Evolutionary conservation across 2,329 filamentous ascomycete species (phyloP), one percentile per base, ranked within the genome.

Genomic region (Aspergillus proliferans): DNA sequence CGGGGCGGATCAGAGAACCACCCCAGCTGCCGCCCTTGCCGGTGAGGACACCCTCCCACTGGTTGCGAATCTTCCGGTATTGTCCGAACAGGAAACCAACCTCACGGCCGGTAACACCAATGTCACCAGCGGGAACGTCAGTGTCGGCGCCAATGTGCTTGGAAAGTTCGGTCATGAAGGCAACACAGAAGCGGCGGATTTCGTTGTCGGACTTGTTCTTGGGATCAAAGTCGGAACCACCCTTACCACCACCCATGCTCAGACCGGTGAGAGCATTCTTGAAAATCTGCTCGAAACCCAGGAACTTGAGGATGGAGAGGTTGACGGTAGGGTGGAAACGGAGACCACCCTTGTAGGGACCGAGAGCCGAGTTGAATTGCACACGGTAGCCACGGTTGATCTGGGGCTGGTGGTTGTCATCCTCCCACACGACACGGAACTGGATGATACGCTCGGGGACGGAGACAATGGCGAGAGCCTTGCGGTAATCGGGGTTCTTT

Each of bases 211-310:
- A 87, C 83, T 96, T 97, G 78, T 90, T 91, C 83, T 97, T 98
- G 72, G 93, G 93, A 76, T 97, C 90, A 72, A 98, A 97, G 79
- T 97, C 93, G 71, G 92, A 86, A 66, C 93, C 93, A 76, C 93
- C 93, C 80, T 97, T 97, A 67, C 87, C 93, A 76, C 93, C 93
- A 58, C 93, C 93, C 84, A 98, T 96, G 77, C 83, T 88, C 66
- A 94, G 76, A 67, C 93, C 93, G 54, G 93, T 97, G 61, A 97
- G 78, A 60, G 93, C 93, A 88, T 97, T 97, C 83, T 97, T 97
- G 82, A 97, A 97, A 76, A 92, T 94, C 78, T 97, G 93, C 84
- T 98, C 93, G 66, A 97, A 97, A 58, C 92, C 93, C 68, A 98
- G 82, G 78, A 97, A 97, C 80, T 98, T 98, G 65, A 98, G 83